Conservation (phyloP, 805 yeast species). For the Suhomyces emberorum region DNA sequence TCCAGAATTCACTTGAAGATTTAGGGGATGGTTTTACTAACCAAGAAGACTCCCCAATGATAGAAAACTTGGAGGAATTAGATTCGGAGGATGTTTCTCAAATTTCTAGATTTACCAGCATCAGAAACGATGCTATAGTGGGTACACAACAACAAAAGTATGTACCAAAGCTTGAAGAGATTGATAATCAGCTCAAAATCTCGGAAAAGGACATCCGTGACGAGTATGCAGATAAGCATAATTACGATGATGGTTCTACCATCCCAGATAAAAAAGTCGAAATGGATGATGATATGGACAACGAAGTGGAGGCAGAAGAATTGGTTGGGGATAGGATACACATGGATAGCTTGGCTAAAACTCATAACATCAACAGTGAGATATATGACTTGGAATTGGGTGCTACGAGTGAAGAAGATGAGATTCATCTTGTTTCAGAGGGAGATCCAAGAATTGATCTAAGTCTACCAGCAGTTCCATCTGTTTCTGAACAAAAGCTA, state of each 20-base stretch:
- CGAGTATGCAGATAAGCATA: constrained; percentile 13
- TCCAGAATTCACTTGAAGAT: neutral
- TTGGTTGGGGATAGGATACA: neutral
- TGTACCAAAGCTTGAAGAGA: constrained; percentile 3
- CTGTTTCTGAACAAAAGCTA: too few relatives aligned
- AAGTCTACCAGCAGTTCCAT: too few relatives aligned
- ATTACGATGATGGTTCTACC: constrained; percentile 10
- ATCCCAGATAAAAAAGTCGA: constrained; percentile 1
- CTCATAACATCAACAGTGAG: constrained; percentile 2
- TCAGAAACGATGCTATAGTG: constrained; percentile 1
- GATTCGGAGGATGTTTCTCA: neutral
- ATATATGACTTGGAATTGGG: constrained; percentile 7
- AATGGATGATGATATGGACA: constrained; percentile 4
- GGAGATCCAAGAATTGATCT: too few relatives aligned
- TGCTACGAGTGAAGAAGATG: neutral
- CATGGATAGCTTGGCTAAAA: neutral
- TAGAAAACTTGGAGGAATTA: constrained; percentile 11
- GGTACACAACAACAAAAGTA: constrained; percentile 3
- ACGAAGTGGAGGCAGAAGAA: neutral
- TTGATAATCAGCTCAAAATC: constrained; percentile 4
- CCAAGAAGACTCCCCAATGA: constrained; percentile 9
- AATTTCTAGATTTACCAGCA: neutral
- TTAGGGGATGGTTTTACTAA: neutral
- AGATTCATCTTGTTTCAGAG: too few relatives aligned
- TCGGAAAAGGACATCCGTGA: constrained; percentile 4